Conservation (phyloP, 768 basidiomycete genomes). For the Mycena vulgaris region DNA sequence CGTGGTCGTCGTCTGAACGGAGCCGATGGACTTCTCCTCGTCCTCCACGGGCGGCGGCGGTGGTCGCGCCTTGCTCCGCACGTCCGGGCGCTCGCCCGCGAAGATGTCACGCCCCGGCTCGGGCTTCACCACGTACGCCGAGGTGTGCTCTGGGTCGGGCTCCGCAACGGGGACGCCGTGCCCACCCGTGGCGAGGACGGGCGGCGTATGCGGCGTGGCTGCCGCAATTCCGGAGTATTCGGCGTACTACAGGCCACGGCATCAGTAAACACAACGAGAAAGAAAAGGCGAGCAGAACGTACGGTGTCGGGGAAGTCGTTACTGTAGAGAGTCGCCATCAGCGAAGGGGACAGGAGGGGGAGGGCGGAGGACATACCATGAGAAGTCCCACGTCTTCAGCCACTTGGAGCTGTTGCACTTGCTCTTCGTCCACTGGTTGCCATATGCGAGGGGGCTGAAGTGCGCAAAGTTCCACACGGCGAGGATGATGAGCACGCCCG, state of each 20-base stretch:
- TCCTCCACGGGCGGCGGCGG: constrained; percentile 42
- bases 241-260: constrained; percentile 62
- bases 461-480: constrained; percentile 85
- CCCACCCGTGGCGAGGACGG: constrained; percentile 57
- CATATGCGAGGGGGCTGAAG: constrained; percentile 90
- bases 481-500: constrained; percentile 78
- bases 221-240: constrained; percentile 61
- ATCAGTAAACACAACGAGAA: constrained; percentile 1
- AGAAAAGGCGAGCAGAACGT: constrained; percentile 45
- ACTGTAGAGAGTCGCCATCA: constrained; percentile 51
- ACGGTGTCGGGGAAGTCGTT: constrained; percentile 80
- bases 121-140: constrained; percentile 64
- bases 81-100: constrained; percentile 61
- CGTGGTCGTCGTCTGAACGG: constrained; percentile 13
- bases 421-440: constrained; percentile 86
- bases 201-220: constrained; percentile 57
- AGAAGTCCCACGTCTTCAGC: constrained; percentile 97
- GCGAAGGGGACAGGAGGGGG: not conserved
- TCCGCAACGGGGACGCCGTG: constrained; percentile 32
- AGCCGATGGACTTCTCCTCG: constrained; percentile 55
- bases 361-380: constrained; percentile 68
- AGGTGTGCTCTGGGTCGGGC: constrained; percentile 49
- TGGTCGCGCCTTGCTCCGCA: constrained; percentile 59
- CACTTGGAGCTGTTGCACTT: constrained; percentile 86
- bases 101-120: constrained; percentile 88